A percentile compares a stretch with the other conserved stretches of the same genome.
phyloP scores from a whole-genome alignment of 169 alveolate genomes.

The Babesia bovis region DNA sequence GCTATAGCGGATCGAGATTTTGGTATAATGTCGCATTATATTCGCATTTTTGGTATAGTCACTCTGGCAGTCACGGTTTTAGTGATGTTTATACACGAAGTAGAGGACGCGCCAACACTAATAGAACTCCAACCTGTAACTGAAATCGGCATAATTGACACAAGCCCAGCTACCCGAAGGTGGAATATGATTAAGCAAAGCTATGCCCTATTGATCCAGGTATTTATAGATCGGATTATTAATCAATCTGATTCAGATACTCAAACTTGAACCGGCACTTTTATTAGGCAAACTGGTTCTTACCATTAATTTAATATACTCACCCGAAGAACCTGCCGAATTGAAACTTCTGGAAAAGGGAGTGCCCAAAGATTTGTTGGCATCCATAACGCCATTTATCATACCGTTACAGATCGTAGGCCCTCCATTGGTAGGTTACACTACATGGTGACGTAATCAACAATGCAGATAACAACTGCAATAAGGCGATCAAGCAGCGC shows the following conservation, averaged over 20 bases:
- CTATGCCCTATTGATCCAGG: slow-evolving; percentile 49
- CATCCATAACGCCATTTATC: slow-evolving; percentile 62
- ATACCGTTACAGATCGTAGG: slow-evolving; percentile 70
- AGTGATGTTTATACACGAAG: slow-evolving; percentile 51
- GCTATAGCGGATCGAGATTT: slow-evolving; percentile 45
- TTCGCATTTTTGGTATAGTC: slow-evolving; percentile 37
- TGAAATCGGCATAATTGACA: not conserved
- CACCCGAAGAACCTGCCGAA: slow-evolving; percentile 73
- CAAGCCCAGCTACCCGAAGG: not conserved
- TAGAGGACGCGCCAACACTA: slow-evolving; percentile 24
- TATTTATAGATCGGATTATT: slow-evolving; percentile 53
- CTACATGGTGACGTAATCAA: not conserved
- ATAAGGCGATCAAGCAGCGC: slow-evolving; percentile 11
- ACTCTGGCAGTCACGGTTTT: slow-evolving; percentile 42
- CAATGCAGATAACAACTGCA: slow-evolving; percentile 11
- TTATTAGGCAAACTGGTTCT: slow-evolving; percentile 56
- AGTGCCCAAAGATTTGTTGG: slow-evolving; percentile 71
- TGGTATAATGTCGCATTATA: slow-evolving; percentile 38
- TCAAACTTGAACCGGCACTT: slow-evolving; percentile 66
- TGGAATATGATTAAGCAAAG: slow-evolving; percentile 12
- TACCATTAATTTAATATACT: slow-evolving; percentile 63
- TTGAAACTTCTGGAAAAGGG: slow-evolving; percentile 74
- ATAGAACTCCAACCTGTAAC: slow-evolving; percentile 3
- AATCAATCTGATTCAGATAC: slow-evolving; percentile 40
- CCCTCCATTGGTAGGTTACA: slow-evolving; percentile 71